Conservation (phyloP, 1,284 basidiomycete genomes). For the Cryptococcus hybrid region DNA sequence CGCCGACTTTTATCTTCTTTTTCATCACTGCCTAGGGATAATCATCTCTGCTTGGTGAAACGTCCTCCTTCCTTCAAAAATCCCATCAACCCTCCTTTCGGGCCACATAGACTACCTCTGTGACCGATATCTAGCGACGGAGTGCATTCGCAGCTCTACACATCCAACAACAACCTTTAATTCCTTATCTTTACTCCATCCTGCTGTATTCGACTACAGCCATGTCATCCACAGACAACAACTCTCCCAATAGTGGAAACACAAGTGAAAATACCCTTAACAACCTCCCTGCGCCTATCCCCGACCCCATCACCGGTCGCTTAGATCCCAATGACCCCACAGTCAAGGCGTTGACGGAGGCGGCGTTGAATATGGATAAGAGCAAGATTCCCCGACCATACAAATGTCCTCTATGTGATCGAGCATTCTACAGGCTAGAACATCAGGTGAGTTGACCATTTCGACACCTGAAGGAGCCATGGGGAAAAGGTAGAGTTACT, state of each 20-base stretch:
- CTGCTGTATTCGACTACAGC: too few relatives aligned
- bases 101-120: too few relatives aligned
- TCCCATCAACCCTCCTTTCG: too few relatives aligned
- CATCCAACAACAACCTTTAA: too few relatives aligned
- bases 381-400: conserved; percentile 71
- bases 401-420: conserved; percentile 90
- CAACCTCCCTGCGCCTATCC: conserved; percentile 26
- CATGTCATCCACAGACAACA: too few relatives aligned
- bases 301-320: conserved; percentile 50
- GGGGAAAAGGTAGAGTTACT: not conserved
- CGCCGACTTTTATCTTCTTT: too few relatives aligned
- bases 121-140: too few relatives aligned
- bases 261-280: conserved; percentile 8
- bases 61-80: too few relatives aligned
- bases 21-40: too few relatives aligned
- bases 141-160: too few relatives aligned
- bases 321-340: conserved; percentile 52
- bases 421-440: conserved; percentile 86
- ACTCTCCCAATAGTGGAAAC: not conserved
- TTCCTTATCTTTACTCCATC: too few relatives aligned
- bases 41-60: too few relatives aligned
- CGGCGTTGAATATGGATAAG: conserved; percentile 53
- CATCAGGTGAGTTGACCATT: conserved; percentile 66
- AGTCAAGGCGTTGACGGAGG: conserved; percentile 50
- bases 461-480: not conserved